Percentiles rank a stretch among this genome's conserved stretches.
Evolutionary conservation across 495 filamentous ascomycete species (phyloP).

Genomic region (Pseudoneurospora amorphoporcata): DNA sequence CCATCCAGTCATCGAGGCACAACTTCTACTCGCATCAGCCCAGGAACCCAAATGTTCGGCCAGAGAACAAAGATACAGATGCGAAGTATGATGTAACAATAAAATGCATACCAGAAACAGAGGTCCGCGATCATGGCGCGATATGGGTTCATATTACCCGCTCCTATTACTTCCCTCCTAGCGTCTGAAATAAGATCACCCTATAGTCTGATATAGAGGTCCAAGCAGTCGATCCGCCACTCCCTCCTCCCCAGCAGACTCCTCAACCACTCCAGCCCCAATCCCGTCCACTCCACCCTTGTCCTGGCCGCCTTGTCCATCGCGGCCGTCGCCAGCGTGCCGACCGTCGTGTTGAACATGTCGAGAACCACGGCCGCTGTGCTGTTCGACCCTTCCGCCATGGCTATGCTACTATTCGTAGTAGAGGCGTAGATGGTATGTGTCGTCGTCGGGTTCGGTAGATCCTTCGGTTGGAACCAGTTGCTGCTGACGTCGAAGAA

Average conservation of each 20-base stretch:
- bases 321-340: slow-evolving; percentile 54
- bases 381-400: slow-evolving; percentile 13
- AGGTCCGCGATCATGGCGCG: background rate
- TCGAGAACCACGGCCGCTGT: slow-evolving; percentile 36
- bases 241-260: slow-evolving; percentile 64
- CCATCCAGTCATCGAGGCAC: background rate
- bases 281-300: slow-evolving; percentile 61
- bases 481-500: slow-evolving; percentile 76
- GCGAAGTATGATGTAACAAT: background rate
- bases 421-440: slow-evolving; percentile 16
- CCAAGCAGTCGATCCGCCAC: slow-evolving; percentile 76
- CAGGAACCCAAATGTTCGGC: background rate
- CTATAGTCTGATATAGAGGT: slow-evolving; percentile 65
- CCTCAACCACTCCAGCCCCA: slow-evolving; percentile 74
- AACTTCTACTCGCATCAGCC: background rate
- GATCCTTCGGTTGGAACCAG: slow-evolving; percentile 62
- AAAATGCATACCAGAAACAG: background rate
- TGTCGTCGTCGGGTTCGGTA: slow-evolving; percentile 3
- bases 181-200: background rate
- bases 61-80: background rate
- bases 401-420: slow-evolving; percentile 22
- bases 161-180: background rate
- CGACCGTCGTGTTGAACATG: slow-evolving; percentile 59
- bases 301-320: slow-evolving; percentile 47
- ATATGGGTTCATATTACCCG: background rate